Conservation (phyloP, 2,329 filamentous ascomycete species). For the Escovopsis weberi region DNA sequence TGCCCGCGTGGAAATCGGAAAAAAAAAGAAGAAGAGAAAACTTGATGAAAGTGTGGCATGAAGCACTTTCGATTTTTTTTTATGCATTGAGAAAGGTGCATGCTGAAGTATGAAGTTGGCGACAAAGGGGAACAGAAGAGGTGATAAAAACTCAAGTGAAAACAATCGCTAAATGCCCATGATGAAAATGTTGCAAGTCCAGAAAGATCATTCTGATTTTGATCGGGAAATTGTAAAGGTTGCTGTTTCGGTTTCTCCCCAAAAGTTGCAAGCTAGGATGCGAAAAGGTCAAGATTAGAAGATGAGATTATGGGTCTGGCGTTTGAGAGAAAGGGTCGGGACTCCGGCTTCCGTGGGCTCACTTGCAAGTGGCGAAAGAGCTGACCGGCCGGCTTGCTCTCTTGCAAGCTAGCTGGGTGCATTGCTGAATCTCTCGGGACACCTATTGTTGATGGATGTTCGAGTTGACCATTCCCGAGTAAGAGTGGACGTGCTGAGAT, state of each 20-base stretch:
- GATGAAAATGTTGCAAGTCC: slow-evolving; percentile 21
- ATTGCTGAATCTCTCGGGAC: slow-evolving; percentile 2
- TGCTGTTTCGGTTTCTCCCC: slow-evolving; percentile 1
- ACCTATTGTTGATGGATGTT: slow-evolving; percentile 26
- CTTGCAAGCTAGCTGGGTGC: background rate
- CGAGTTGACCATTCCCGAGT: slow-evolving; percentile 27
- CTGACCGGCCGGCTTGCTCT: background rate
- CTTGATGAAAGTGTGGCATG: too few species aligned
- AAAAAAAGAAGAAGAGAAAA: too few species aligned
- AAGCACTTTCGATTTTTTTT: too few species aligned
- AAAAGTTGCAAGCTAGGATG: slow-evolving; percentile 1
- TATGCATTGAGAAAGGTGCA: too few species aligned
- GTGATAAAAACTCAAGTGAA: slow-evolving; percentile 15
- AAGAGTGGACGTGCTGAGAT: slow-evolving; percentile 18
- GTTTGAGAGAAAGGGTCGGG: background rate
- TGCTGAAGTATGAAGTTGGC: too few species aligned
- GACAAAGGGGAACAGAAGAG: too few species aligned
- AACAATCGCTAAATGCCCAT: slow-evolving; percentile 30
- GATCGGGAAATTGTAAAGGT: slow-evolving; percentile 5
- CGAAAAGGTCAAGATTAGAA: slow-evolving; percentile 5
- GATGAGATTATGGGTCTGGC: slow-evolving; percentile 1
- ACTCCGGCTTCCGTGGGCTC: background rate
- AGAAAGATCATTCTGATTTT: slow-evolving; percentile 20
- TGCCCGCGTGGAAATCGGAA: too few species aligned
- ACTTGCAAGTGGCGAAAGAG: slow-evolving; percentile 1